Percentiles rank a stretch among this genome's conserved stretches.
Evolutionary conservation across 2,329 filamentous ascomycete species (phyloP).

Genomic region (Sporothrix brasiliensis): DNA sequence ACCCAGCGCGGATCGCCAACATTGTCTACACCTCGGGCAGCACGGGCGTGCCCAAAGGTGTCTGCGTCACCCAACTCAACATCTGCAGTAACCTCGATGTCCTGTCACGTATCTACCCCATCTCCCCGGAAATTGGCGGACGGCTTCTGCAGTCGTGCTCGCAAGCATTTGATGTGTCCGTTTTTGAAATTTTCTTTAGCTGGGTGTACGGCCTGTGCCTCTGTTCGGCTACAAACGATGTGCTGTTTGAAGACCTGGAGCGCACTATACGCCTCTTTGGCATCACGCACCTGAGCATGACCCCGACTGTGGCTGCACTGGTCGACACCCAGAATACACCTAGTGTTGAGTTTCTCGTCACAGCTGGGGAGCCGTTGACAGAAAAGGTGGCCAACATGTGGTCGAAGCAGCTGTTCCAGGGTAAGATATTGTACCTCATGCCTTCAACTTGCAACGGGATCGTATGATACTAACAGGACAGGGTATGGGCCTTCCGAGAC

Average conservation of each 20-base stretch:
- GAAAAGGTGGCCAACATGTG: conserved; percentile 70
- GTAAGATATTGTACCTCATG: conserved; percentile 1
- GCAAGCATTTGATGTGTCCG: conserved; percentile 83
- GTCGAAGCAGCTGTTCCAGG: conserved; percentile 72
- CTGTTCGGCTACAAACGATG: conserved; percentile 74
- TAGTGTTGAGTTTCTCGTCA: conserved; percentile 72
- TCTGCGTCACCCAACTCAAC: conserved; percentile 75
- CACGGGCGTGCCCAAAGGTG: conserved; percentile 78
- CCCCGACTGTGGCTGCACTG: conserved; percentile 80
- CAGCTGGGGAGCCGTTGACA: conserved; percentile 79
- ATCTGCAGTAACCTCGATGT: conserved; percentile 74
- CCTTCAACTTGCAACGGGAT: no score
- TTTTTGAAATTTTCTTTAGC: conserved; percentile 87
- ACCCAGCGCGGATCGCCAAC: conserved; percentile 65
- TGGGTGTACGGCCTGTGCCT: conserved; percentile 79
- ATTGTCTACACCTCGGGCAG: conserved; percentile 83
- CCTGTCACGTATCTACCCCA: conserved; percentile 68
- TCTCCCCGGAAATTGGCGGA: conserved; percentile 45
- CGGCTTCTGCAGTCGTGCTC: conserved; percentile 81
- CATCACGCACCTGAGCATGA: conserved; percentile 81
- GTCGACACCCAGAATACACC: conserved; percentile 70
- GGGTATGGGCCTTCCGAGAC: conserved; percentile 82
- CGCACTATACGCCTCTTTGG: conserved; percentile 62
- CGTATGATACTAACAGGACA: not conserved
- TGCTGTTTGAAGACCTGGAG: conserved; percentile 73